Conservation (phyloP, 768 basidiomycete genomes). For the Kwoniella sp. region DNA sequence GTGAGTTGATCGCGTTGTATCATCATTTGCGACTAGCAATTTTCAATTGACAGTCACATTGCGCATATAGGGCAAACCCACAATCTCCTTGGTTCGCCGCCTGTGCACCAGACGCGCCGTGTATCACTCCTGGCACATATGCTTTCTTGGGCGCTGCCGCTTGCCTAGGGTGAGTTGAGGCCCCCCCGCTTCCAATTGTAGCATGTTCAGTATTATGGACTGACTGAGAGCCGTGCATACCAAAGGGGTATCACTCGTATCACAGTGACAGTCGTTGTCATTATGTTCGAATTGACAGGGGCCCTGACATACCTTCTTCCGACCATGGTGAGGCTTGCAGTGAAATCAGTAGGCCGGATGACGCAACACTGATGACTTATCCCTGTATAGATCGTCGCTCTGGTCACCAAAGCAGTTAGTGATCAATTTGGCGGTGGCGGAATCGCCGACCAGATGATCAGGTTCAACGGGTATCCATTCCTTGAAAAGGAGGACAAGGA, state of each 20-base stretch:
- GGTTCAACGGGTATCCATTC: conserved; percentile 96
- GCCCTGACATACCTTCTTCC: conserved; percentile 96
- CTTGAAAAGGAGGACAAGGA: conserved; percentile 83
- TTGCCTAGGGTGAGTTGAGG: conserved; percentile 70
- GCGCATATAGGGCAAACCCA: conserved; percentile 69
- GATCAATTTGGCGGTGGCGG: conserved; percentile 91
- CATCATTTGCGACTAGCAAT: too few species aligned
- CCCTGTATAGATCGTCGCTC: conserved; percentile 83
- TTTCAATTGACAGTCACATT: not conserved
- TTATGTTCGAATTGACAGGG: conserved; percentile 98
- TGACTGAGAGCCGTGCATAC: not conserved
- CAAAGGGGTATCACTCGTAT: conserved; percentile 91
- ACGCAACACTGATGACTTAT: conserved; percentile 21
- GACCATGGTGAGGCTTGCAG: conserved; percentile 76
- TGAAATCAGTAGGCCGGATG: not conserved
- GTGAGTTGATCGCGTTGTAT: conserved; percentile 58
- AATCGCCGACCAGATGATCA: conserved; percentile 95
- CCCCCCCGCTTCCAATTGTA: too few species aligned
- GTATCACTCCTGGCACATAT: conserved; percentile 98
- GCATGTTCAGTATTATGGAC: not conserved
- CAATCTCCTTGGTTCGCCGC: conserved; percentile 83
- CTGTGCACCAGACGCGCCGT: conserved; percentile 88
- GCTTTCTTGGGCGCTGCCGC: conserved; percentile 97
- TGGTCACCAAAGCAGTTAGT: conserved; percentile 96
- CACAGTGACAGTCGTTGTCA: conserved; percentile 96